Evolutionary conservation across 768 basidiomycete species (phyloP).

Genomic region (Coprinopsis sp.): DNA sequence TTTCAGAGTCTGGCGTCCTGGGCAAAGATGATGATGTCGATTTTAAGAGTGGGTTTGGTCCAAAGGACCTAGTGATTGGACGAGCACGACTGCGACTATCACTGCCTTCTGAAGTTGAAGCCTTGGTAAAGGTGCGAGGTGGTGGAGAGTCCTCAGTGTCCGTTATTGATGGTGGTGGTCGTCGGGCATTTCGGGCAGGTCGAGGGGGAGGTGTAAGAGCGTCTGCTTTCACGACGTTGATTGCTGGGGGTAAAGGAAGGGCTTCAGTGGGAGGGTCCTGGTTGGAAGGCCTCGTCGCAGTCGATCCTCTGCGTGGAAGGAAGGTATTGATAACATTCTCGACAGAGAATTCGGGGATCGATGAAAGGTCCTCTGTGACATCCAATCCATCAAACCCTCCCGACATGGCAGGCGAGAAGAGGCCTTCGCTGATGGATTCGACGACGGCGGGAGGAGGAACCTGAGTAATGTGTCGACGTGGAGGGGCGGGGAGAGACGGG

Average conservation of each 20-base stretch:
- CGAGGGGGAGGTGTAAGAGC: slow-evolving; percentile 28
- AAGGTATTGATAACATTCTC: slow-evolving; percentile 44
- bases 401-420: background rate
- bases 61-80: slow-evolving; percentile 1
- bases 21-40: too few relatives aligned
- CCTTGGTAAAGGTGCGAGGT: background rate
- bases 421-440: slow-evolving; percentile 5
- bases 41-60: too few relatives aligned
- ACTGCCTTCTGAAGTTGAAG: background rate
- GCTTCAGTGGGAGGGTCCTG: slow-evolving; percentile 5
- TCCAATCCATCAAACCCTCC: background rate
- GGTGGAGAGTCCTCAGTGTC: too few relatives aligned
- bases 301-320: slow-evolving; percentile 11
- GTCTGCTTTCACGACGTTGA: background rate
- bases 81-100: background rate
- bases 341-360: slow-evolving; percentile 49
- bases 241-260: background rate
- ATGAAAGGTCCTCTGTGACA: slow-evolving; percentile 33
- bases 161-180: slow-evolving; percentile 16
- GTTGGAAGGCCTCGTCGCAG: background rate
- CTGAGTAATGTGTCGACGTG: slow-evolving; percentile 8
- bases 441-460: too few relatives aligned
- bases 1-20: slow-evolving; percentile 3
- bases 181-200: slow-evolving; percentile 21
- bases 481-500: slow-evolving; percentile 8